These are phyloP conservation scores for Ustilago cynodontis DNA, from an alignment of 1,284 basidiomycete genomes.

Conservation along the genomic window DNA sequence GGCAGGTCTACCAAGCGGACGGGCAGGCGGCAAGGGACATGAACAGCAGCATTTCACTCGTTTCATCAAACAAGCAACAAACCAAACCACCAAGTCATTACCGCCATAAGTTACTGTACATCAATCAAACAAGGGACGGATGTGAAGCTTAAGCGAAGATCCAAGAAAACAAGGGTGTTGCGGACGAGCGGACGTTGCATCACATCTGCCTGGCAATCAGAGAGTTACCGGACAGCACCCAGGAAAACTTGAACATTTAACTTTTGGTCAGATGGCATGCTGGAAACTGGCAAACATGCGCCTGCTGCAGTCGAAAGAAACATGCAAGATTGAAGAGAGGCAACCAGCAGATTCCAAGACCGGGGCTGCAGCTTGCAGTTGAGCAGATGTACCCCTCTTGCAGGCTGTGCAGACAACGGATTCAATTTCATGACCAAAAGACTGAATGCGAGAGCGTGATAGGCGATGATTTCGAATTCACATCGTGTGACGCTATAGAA, in stretches of 20 bases:
- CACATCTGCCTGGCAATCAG: neutral
- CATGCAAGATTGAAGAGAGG: neutral
- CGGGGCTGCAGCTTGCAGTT: neutral
- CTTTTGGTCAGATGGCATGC: neutral
- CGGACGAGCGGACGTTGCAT: constrained; percentile 4
- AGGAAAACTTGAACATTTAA: neutral
- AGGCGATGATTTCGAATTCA: too few relatives aligned
- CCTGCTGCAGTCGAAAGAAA: constrained; percentile 1
- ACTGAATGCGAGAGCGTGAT: neutral
- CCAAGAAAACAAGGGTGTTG: constrained; percentile 12
- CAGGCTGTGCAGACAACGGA: neutral
- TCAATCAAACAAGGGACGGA: neutral
- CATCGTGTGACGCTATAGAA: too few relatives aligned
- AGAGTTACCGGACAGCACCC: neutral
- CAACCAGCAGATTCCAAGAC: neutral
- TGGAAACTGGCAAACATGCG: neutral
- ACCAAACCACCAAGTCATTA: neutral
- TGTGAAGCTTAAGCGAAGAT: constrained; percentile 4
- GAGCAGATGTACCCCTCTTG: neutral
- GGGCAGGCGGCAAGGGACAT: neutral
- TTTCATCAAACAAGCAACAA: neutral
- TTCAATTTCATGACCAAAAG: neutral
- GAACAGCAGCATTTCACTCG: neutral
- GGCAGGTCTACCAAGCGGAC: too few relatives aligned
- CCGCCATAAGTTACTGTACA: neutral